Evolutionary conservation across 169 alveolate species (phyloP).

Genomic region (Plasmodium ovale): DNA sequence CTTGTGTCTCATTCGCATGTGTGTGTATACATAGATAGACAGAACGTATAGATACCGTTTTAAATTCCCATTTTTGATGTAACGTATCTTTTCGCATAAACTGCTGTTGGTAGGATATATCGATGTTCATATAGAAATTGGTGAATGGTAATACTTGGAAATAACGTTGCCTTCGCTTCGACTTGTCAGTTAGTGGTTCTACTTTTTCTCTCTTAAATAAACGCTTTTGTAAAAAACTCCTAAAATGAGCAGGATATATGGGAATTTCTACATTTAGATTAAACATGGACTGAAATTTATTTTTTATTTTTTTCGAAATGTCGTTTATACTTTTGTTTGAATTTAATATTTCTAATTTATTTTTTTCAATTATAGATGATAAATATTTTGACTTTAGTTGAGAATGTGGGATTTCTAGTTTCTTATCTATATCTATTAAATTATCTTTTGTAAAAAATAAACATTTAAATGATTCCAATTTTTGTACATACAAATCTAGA

Average conservation of each 20-base stretch:
- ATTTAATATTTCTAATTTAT: slow-evolving; percentile 8
- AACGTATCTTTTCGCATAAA: slow-evolving; percentile 59
- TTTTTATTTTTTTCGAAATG: slow-evolving; percentile 18
- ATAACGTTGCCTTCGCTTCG: slow-evolving; percentile 26
- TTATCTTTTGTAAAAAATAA: slow-evolving; percentile 67
- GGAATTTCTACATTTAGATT: slow-evolving; percentile 36
- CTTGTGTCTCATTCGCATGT: background rate
- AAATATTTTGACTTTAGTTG: slow-evolving; percentile 56
- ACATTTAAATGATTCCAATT: slow-evolving; percentile 70
- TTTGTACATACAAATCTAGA: slow-evolving; percentile 49
- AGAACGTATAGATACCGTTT: slow-evolving; percentile 52
- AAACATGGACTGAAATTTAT: slow-evolving; percentile 40
- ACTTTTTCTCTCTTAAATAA: background rate
- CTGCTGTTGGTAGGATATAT: slow-evolving; percentile 15
- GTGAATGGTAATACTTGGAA: slow-evolving; percentile 62
- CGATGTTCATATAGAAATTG: slow-evolving; percentile 57
- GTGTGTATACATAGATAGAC: slow-evolving; percentile 70
- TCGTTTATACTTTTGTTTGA: slow-evolving; percentile 22
- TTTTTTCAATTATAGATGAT: slow-evolving; percentile 8
- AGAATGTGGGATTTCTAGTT: slow-evolving; percentile 66
- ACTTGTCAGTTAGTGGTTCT: background rate
- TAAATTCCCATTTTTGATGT: slow-evolving; percentile 65
- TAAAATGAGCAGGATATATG: slow-evolving; percentile 69
- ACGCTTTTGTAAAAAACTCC: slow-evolving; percentile 35
- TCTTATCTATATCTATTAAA: slow-evolving; percentile 57